Evolutionary conservation across 208 protist genomes (phyloP).

Genomic region (Strigomonas culicis): DNA sequence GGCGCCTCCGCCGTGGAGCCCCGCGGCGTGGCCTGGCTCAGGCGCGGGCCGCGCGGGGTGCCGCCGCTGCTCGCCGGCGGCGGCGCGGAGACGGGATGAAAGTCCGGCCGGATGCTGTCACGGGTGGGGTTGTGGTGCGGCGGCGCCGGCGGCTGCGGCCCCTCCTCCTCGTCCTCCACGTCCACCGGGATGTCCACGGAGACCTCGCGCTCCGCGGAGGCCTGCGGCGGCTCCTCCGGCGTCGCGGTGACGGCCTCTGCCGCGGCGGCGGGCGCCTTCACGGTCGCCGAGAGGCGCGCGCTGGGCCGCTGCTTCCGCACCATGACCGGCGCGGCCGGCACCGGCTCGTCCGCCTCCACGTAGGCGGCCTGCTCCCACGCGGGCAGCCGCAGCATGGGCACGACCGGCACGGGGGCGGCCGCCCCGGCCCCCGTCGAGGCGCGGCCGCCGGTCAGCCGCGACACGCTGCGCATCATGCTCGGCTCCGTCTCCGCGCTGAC

Average conservation of each 20-base stretch:
- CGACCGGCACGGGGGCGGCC: not conserved
- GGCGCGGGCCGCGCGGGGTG: not conserved
- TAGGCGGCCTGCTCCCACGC: not conserved
- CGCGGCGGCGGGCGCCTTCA: not conserved
- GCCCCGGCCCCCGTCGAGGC: not conserved
- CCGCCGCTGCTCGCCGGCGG: not conserved
- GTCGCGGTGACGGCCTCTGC: too few relatives aligned
- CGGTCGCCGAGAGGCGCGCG: not conserved
- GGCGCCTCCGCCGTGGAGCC: not conserved
- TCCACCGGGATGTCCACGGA: not conserved
- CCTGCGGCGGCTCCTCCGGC: not conserved
- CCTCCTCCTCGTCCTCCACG: not conserved
- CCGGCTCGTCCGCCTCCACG: slow-evolving; percentile 4
- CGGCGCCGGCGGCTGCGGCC: slow-evolving; percentile 12
- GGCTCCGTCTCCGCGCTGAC: not conserved
- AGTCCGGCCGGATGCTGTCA: slow-evolving; percentile 24
- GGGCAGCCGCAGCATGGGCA: slow-evolving; percentile 13
- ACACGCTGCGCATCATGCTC: not conserved
- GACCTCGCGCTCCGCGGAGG: not conserved
- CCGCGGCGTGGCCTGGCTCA: not conserved
- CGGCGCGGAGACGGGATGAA: slow-evolving; percentile 21
- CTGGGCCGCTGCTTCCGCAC: not conserved
- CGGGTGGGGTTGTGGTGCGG: slow-evolving; percentile 12
- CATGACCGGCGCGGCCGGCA: not conserved
- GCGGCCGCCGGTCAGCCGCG: not conserved